A percentile compares a stretch with the other conserved stretches of the same genome.
Evolutionary conservation across 2,329 filamentous ascomycete species (phyloP).

Genomic region (Penicillium fuscoglaucum): DNA sequence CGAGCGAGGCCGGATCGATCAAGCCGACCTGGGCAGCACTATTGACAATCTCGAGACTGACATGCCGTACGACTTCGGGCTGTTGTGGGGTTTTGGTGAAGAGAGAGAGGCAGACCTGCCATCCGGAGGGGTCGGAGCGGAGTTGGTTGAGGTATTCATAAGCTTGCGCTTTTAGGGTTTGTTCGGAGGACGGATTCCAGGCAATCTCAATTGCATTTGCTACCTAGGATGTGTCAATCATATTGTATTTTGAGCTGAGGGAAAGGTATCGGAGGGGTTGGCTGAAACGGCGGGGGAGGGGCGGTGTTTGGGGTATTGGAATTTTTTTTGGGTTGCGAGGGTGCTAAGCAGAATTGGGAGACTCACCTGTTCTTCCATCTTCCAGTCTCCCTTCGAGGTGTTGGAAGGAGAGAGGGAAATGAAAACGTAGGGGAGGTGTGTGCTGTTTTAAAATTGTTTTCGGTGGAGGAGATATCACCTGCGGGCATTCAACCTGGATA

Average conservation of each 20-base stretch:
- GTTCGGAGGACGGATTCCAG: slow-evolving; percentile 76
- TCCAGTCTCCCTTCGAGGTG: slow-evolving; percentile 38
- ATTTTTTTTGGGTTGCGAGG: slow-evolving; percentile 4
- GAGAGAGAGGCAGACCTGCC: slow-evolving; percentile 84
- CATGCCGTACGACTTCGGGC: slow-evolving; percentile 82
- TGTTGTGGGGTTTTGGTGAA: slow-evolving; percentile 76
- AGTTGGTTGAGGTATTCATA: slow-evolving; percentile 65
- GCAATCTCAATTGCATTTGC: slow-evolving; percentile 95
- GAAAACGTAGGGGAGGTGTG: slow-evolving; percentile 28
- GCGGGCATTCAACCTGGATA: slow-evolving; percentile 16
- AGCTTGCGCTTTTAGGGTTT: slow-evolving; percentile 74
- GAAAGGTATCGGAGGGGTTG: slow-evolving; percentile 12
- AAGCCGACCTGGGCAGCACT: slow-evolving; percentile 79
- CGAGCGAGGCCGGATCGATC: slow-evolving; percentile 70
- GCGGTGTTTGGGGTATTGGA: slow-evolving; percentile 13
- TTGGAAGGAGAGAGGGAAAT: slow-evolving; percentile 22
- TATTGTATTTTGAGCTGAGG: slow-evolving; percentile 9
- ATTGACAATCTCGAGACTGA: slow-evolving; percentile 90
- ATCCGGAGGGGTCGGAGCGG: slow-evolving; percentile 77
- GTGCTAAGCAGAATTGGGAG: slow-evolving; percentile 7
- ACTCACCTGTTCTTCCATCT: slow-evolving; percentile 49
- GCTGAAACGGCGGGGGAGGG: slow-evolving; percentile 17
- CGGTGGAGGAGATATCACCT: slow-evolving; percentile 23
- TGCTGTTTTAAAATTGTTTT: slow-evolving; percentile 30
- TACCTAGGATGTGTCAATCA: slow-evolving; percentile 58